These are phyloP conservation scores for Linum lewisii DNA, from an alignment of 345 rosid genomes.

Conservation along the genomic window DNA sequence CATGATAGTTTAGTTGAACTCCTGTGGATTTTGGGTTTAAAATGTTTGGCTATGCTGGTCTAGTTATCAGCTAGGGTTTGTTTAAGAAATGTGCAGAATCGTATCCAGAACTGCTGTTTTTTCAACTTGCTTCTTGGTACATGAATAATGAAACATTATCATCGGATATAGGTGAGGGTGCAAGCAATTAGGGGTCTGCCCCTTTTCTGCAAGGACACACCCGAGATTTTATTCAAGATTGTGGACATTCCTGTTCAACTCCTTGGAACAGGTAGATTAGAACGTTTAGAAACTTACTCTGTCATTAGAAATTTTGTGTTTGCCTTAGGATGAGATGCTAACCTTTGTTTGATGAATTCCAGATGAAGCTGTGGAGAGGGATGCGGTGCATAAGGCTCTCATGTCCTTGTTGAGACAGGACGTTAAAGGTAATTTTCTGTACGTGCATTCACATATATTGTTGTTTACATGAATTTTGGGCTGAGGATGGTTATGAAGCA, in stretches of 20 bases:
- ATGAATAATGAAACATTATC: not conserved
- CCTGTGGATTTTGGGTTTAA: no score
- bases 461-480: not conserved
- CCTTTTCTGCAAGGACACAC: slow-evolving; percentile 85
- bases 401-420: slow-evolving; percentile 95
- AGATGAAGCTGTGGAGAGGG: slow-evolving; percentile 95
- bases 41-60: no score
- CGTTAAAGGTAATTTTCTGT: slow-evolving; percentile 60
- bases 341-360: slow-evolving; percentile 13
- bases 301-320: not conserved
- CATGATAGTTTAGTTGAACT: no score
- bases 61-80: no score
- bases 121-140: not conserved
- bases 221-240: slow-evolving; percentile 64
- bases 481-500: not conserved
- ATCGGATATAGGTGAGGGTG: slow-evolving; percentile 69
- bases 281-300: not conserved
- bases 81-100: not conserved
- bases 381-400: slow-evolving; percentile 94
- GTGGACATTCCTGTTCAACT: slow-evolving; percentile 85
- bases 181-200: slow-evolving; percentile 98
- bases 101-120: not conserved
- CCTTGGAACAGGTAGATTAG: slow-evolving; percentile 50
- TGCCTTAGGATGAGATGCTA: not conserved
- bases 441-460: not conserved